phyloP scores from a whole-genome alignment of 2,329 filamentous ascomycete species.

The Cladobotryum mycophilum region DNA sequence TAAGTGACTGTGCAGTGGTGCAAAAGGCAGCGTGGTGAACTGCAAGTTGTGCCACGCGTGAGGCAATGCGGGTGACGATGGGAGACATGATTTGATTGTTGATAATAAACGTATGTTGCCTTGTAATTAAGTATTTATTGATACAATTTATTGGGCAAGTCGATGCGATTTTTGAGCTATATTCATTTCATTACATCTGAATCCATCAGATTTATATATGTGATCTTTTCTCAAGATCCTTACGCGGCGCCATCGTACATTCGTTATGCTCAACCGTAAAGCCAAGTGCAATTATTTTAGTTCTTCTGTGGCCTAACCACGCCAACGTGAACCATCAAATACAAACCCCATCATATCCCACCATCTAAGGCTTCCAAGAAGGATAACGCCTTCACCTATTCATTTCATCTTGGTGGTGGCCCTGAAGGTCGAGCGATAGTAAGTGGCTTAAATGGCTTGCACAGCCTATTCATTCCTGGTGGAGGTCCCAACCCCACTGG shows the following conservation, averaged over 20 bases:
- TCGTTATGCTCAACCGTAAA: conserved; percentile 21
- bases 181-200: background rate
- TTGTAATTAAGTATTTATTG: conserved; percentile 3
- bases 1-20: conserved; percentile 14
- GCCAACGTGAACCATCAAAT: too few relatives aligned
- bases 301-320: background rate
- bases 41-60: conserved; percentile 9
- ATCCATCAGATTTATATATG: conserved; percentile 4
- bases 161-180: background rate
- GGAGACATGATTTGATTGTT: conserved; percentile 15
- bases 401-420: conserved; percentile 5
- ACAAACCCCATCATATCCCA: too few relatives aligned
- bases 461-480: conserved; percentile 43
- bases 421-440: conserved; percentile 41
- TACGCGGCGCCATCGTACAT: background rate
- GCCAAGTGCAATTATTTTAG: background rate
- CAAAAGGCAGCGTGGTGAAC: conserved; percentile 18
- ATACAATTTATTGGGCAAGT: background rate
- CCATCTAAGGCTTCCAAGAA: too few relatives aligned
- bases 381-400: background rate
- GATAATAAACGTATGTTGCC: background rate
- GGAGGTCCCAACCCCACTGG: conserved; percentile 40
- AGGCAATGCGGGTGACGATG: conserved; percentile 15
- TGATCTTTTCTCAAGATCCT: background rate
- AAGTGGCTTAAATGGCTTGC: conserved; percentile 52